A percentile compares a stretch with the other conserved stretches of the same genome.
Conservation (phyloP, 1,284 basidiomycete species). For the Gomphus bonarii region DNA sequence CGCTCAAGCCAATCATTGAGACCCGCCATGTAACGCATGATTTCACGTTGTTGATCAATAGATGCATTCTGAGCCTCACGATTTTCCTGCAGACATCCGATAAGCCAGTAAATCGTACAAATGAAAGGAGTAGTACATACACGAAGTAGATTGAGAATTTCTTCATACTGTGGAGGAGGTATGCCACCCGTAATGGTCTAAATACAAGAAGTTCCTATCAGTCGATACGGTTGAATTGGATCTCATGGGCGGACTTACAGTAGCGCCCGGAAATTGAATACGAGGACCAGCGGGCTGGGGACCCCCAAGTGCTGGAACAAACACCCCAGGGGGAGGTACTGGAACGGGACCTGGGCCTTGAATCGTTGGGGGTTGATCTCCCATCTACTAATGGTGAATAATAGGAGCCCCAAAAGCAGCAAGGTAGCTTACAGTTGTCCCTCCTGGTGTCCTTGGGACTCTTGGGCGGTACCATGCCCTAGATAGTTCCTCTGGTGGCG, state of each 20-base stretch:
- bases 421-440: background rate
- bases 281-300: conserved; percentile 1
- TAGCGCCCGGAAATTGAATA: conserved; percentile 7
- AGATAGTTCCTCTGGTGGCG: background rate
- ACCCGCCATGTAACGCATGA: conserved; percentile 63
- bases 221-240: background rate
- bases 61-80: conserved; percentile 60
- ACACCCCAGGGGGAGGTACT: conserved; percentile 18
- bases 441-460: background rate
- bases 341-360: conserved; percentile 21
- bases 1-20: conserved; percentile 66
- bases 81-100: conserved; percentile 46
- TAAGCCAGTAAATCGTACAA: background rate
- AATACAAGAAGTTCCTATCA: conserved; percentile 1
- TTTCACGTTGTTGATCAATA: conserved; percentile 63
- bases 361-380: conserved; percentile 12
- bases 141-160: conserved; percentile 49
- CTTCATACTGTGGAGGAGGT: conserved; percentile 20
- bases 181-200: conserved; percentile 14
- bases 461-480: background rate
- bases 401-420: background rate
- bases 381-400: background rate
- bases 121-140: conserved; percentile 28
- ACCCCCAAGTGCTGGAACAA: background rate
- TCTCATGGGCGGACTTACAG: background rate